phyloP scores from a whole-genome alignment of 2,329 filamentous ascomycete species.

The Colletotrichum somersetense region DNA sequence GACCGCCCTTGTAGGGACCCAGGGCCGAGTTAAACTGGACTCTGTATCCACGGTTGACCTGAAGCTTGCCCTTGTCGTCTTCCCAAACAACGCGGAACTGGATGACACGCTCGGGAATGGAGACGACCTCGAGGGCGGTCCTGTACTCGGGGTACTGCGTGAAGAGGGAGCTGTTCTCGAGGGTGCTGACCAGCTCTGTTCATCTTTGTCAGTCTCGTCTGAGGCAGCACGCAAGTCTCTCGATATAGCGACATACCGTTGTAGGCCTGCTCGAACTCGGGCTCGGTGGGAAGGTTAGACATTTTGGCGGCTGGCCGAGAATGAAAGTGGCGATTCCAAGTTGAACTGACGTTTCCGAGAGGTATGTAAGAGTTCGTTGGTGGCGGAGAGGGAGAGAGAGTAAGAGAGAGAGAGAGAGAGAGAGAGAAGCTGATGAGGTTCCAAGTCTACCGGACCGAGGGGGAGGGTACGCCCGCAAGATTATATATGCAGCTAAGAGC shows the following conservation, averaged over 20 bases:
- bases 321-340: not conserved
- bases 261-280: slow-evolving; percentile 99
- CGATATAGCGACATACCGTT: slow-evolving; percentile 72
- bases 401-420: not conserved
- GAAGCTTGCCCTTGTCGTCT: slow-evolving; percentile 88
- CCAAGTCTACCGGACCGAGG: not conserved
- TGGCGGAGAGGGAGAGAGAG: slow-evolving; percentile 10
- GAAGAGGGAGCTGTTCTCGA: slow-evolving; percentile 95
- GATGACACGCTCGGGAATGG: slow-evolving; percentile 94
- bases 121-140: slow-evolving; percentile 87
- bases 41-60: slow-evolving; percentile 97
- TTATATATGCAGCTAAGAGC: slow-evolving; percentile 36
- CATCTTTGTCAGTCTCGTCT: slow-evolving; percentile 43
- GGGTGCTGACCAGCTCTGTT: slow-evolving; percentile 90
- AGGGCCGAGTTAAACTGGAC: slow-evolving; percentile 99
- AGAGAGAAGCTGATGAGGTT: slow-evolving; percentile 34
- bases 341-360: slow-evolving; percentile 23
- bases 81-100: slow-evolving; percentile 99
- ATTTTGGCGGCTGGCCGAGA: slow-evolving; percentile 60
- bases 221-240: slow-evolving; percentile 1
- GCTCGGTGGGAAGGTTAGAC: slow-evolving; percentile 88
- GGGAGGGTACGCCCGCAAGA: slow-evolving; percentile 36
- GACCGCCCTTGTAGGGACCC: slow-evolving; percentile 97
- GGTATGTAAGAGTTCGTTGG: slow-evolving; percentile 17
- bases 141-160: slow-evolving; percentile 94